Evolutionary conservation across 495 filamentous ascomycete genomes (phyloP).

Genomic region (Daldinia grandis): DNA sequence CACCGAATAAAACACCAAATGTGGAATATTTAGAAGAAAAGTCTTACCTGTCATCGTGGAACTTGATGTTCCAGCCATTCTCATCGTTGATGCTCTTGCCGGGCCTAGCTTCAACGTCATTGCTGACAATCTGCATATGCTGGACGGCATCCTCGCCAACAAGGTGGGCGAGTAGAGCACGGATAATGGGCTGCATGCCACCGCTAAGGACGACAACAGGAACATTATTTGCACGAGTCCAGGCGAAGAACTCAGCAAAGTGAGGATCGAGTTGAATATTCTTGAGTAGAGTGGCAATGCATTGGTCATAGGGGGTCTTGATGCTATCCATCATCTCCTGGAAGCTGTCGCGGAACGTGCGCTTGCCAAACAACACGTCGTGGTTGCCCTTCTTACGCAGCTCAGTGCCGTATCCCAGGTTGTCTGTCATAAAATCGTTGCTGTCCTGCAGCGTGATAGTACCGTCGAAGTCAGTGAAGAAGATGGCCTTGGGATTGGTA

Average conservation of each 20-base stretch:
- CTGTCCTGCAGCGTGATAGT: conserved; percentile 91
- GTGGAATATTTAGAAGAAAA: conserved; percentile 1
- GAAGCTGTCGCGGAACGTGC: conserved; percentile 85
- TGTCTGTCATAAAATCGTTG: conserved; percentile 96
- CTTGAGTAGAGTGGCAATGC: conserved; percentile 74
- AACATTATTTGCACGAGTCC: conserved; percentile 80
- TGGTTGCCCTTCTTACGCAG: conserved; percentile 72
- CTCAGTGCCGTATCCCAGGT: conserved; percentile 78
- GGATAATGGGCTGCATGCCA: conserved; percentile 92
- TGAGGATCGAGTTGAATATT: conserved; percentile 88
- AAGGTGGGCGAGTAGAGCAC: conserved; percentile 77
- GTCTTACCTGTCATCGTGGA: conserved; percentile 80
- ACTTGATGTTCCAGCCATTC: conserved; percentile 86
- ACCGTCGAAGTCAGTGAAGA: conserved; percentile 98
- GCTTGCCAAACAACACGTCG: conserved; percentile 71
- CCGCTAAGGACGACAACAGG: conserved; percentile 90
- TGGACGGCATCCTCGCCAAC: conserved; percentile 75
- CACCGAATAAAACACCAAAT: not conserved
- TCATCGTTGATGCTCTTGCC: conserved; percentile 80
- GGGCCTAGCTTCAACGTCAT: conserved; percentile 70
- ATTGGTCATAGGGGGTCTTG: conserved; percentile 78
- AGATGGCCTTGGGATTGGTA: conserved; percentile 82
- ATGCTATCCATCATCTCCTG: conserved; percentile 86
- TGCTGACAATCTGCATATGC: conserved; percentile 85
- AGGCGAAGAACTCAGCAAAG: conserved; percentile 86